These are phyloP conservation scores for Schrenkiella parvula DNA, from an alignment of 345 rosid species.

Conservation along the genomic window DNA sequence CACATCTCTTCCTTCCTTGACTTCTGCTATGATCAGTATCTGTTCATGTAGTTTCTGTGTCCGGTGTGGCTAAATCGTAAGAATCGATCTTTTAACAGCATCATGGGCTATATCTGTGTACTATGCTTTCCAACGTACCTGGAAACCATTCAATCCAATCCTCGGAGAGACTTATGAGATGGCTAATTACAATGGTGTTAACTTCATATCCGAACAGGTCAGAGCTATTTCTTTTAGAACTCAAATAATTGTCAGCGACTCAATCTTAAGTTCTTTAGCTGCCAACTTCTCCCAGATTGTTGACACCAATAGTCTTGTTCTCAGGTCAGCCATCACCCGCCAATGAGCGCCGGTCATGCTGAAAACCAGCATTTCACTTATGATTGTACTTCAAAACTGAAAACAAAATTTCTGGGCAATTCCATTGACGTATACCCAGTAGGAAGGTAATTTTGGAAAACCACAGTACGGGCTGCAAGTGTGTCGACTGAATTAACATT, in stretches of 20 bases:
- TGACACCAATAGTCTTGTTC: slow-evolving; percentile 17
- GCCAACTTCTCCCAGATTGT: neutral
- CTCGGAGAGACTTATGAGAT: slow-evolving; percentile 96
- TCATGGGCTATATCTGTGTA: slow-evolving; percentile 94
- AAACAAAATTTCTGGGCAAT: slow-evolving; percentile 76
- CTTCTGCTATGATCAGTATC: neutral
- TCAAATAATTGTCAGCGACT: neutral
- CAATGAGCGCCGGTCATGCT: slow-evolving; percentile 79
- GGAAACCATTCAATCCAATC: slow-evolving; percentile 99
- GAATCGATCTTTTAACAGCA: slow-evolving; percentile 46
- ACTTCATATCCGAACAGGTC: slow-evolving; percentile 86
- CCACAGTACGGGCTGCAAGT: neutral
- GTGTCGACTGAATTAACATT: neutral
- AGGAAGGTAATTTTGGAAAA: slow-evolving; percentile 46
- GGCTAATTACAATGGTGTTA: slow-evolving; percentile 66
- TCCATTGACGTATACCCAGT: slow-evolving; percentile 77
- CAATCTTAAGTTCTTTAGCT: neutral
- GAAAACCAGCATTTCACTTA: slow-evolving; percentile 79
- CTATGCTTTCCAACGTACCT: slow-evolving; percentile 79
- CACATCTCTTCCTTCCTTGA: neutral
- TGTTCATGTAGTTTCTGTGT: neutral
- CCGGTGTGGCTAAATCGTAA: neutral
- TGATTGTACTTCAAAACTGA: slow-evolving; percentile 75
- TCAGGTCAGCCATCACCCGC: slow-evolving; percentile 89
- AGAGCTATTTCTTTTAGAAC: slow-evolving; percentile 7